These are phyloP conservation scores for Paramecium biaurelia DNA, from an alignment of 73 alveolate genomes.

Conservation along the genomic window DNA sequence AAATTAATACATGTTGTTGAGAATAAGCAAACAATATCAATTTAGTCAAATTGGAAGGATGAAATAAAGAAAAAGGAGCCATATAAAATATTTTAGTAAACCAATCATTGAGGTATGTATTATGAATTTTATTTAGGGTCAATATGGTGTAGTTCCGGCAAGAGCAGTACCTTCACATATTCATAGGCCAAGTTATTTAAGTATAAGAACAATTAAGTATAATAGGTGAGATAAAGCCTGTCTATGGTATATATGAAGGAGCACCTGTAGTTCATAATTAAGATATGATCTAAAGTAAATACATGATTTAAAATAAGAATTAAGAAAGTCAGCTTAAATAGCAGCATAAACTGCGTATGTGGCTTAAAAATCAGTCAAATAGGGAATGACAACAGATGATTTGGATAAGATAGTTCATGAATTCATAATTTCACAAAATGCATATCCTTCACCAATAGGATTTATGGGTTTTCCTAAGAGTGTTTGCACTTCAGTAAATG, in stretches of 20 bases:
- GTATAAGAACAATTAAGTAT: slow-evolving; percentile 6
- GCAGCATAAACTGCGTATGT: slow-evolving; percentile 84
- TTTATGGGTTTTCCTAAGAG: slow-evolving; percentile 93
- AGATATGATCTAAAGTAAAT: slow-evolving; percentile 53
- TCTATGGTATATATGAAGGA: slow-evolving; percentile 59
- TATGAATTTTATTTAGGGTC: slow-evolving; percentile 37
- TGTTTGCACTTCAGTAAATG: slow-evolving; percentile 94
- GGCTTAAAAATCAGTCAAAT: slow-evolving; percentile 79
- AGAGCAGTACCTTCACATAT: slow-evolving; percentile 53
- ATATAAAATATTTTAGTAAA: not conserved
- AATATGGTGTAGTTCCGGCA: slow-evolving; percentile 57
- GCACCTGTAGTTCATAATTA: slow-evolving; percentile 52
- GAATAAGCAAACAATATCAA: not conserved
- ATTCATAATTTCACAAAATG: slow-evolving; percentile 78
- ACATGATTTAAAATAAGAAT: not conserved
- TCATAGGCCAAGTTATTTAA: slow-evolving; percentile 43
- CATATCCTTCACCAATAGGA: slow-evolving; percentile 94
- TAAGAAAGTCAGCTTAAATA: slow-evolving; percentile 85
- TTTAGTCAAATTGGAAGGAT: not conserved
- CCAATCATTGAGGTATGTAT: not conserved
- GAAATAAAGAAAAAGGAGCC: not conserved
- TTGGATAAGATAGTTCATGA: slow-evolving; percentile 91
- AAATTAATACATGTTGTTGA: not conserved
- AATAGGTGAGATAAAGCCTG: slow-evolving; percentile 49
- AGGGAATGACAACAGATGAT: slow-evolving; percentile 90